Evolutionary conservation across 495 filamentous ascomycete genomes (phyloP).

Genomic region (Amphirosellinia nigrospora): DNA sequence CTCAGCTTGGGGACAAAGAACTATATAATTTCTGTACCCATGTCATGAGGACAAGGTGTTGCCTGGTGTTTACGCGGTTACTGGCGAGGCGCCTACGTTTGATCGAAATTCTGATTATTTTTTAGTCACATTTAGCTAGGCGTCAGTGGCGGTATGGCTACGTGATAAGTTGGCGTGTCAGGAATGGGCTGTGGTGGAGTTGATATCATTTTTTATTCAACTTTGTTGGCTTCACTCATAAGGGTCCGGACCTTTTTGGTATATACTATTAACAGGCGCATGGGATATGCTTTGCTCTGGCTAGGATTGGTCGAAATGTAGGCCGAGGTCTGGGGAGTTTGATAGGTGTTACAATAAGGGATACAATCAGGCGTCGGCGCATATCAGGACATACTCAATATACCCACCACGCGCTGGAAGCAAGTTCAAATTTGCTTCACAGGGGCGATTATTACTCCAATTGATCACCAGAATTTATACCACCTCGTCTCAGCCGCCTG

Average conservation of each 20-base stretch:
- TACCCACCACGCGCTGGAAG: slow-evolving; percentile 20
- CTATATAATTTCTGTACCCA: neutral
- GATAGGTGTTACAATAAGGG: slow-evolving; percentile 10
- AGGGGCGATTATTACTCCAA: neutral
- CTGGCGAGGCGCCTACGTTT: neutral
- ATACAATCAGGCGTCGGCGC: slow-evolving; percentile 8
- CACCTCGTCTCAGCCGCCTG: slow-evolving; percentile 49
- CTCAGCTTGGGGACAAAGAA: neutral
- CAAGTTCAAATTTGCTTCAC: slow-evolving; percentile 11
- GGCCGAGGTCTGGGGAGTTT: neutral
- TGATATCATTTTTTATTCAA: neutral
- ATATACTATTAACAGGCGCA: slow-evolving; percentile 2
- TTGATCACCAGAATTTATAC: slow-evolving; percentile 60
- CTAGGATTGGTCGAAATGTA: neutral
- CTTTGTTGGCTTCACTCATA: neutral
- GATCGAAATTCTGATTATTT: neutral
- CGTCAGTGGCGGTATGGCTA: neutral
- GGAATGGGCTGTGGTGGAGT: too few species aligned
- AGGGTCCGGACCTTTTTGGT: slow-evolving; percentile 2
- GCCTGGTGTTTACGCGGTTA: neutral
- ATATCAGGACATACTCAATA: slow-evolving; percentile 14
- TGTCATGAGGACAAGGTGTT: neutral
- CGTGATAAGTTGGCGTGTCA: too few species aligned
- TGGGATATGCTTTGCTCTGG: slow-evolving; percentile 2
- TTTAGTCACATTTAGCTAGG: neutral